Base-by-base conservation (phyloP, 1,284 basidiomycete genomes). In the Puccinia triticina region DNA sequence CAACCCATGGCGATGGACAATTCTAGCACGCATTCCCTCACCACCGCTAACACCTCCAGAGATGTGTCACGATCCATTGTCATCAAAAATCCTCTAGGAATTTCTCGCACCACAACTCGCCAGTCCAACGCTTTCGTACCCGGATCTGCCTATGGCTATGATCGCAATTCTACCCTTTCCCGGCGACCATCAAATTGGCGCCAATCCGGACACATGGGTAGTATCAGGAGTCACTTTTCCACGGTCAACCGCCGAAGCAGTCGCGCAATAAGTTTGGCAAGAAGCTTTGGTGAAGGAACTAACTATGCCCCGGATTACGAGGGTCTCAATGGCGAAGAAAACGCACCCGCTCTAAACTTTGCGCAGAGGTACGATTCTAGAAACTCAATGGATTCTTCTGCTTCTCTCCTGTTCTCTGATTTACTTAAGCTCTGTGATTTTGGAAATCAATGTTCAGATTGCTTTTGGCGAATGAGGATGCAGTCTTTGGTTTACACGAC, bases 401-500 rank as follows among this genome's bases (percentile, higher is more conserved):
- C 7, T 5, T 12, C 12, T 1, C 40, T 3, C 59, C 46, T 10
- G 10, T 43, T 37, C 32, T 57, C 40, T 7, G n/a, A 69, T 26
- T 29, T 11, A 23, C 8, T 55, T 32, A 64, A 76, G 48, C 12
- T 61, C 50, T 40, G 34, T 64, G 43, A 48, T 40, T 57, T 37
- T 23, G 46, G 21, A 16, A n/a, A 1, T 75, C 23, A 10, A 43
- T 53, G 55, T 50, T 14, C 34, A 72, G 80, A 73, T 69, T 87
- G 78, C 78, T 87, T 69, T 82, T 86, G 79, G 94, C 95, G 4
- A 95, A 96, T 87, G 94, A 95, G 86, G 93, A 94, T 85, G 92
- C 93, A 0, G 93, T 95, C 10, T 94, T 93, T 74, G 93, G 92
- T 84, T 93, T 96, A 84, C 92, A 93, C 5, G 94, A 96, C 88